Evolutionary conservation across 257 asterid genomes (phyloP), one percentile per base, ranked within the genome.

Genomic region (Fraxinus cuspidata): DNA sequence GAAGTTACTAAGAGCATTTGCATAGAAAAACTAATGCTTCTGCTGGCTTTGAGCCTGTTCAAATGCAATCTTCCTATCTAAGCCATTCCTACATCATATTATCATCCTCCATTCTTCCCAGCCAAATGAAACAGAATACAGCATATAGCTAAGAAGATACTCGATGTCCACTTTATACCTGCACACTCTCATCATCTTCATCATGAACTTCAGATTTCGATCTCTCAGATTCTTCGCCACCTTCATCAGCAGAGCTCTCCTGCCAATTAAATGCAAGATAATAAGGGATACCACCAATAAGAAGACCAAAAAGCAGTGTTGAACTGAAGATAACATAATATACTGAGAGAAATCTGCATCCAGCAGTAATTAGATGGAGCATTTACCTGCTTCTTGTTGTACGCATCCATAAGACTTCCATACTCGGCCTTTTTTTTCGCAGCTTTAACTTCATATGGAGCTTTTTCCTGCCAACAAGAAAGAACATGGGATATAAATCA

Each of bases 371-470:
- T n/a, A 38, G 34, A 58, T 18, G 66, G 69, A n/a, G 60, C 5
- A 1, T 49, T 81, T 38, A 91, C 97, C 96, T 88, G 93, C 86
- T 95, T 90, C 77, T 90, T 95, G 88, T 91, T 93, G 88, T 95
- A 95, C 72, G 97, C 93, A 75, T 82, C 81, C 93, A 95, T 84
- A 66, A 89, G 90, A 84, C 86, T 93, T 74, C 85, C 99, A 44
- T 95, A 95, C 71, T 95, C 98, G 0, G 78, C 64, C 86, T 95
- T 95, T 87, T 79, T 90, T 83, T 91, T 89, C 34, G 96, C 96
- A 86, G 99, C 99, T 87, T 89, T 95, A 76, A 98, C 96, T 89
- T 95, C 99, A 78, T 79, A 93, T 19, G 98, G 99, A 75, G 98
- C 97, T 79, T 95, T 95, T 80, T 95, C 99, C 99, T 95, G 84